phyloP scores from a whole-genome alignment of 2,329 filamentous ascomycete genomes.

The Fusarium pseudonygamai region DNA sequence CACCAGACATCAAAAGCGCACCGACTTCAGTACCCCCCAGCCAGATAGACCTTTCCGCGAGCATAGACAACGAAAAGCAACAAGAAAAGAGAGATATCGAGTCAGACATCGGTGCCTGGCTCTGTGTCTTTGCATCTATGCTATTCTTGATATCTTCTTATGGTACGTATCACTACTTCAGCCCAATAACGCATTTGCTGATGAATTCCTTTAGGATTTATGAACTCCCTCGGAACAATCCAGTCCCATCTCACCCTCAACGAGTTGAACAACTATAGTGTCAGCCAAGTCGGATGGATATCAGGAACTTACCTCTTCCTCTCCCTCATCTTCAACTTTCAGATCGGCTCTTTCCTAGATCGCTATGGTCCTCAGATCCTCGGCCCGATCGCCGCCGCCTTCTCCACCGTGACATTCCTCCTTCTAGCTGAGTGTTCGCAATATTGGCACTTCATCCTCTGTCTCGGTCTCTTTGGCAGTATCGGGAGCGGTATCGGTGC shows the following conservation, averaged over 20 bases:
- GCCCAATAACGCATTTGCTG: fast-evolving
- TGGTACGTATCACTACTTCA: neutral
- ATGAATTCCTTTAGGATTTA: slow-evolving; percentile 49
- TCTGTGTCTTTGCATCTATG: slow-evolving; percentile 28
- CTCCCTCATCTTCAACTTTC: slow-evolving; percentile 55
- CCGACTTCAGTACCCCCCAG: neutral
- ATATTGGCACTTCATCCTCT: slow-evolving; percentile 61
- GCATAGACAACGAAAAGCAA: slow-evolving; percentile 5
- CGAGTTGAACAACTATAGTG: slow-evolving; percentile 52
- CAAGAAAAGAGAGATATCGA: slow-evolving; percentile 5
- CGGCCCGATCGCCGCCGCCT: slow-evolving; percentile 47
- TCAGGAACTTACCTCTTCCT: slow-evolving; percentile 56
- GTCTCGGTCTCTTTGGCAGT: slow-evolving; percentile 54
- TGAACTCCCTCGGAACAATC: slow-evolving; percentile 56
- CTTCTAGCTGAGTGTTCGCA: slow-evolving; percentile 55
- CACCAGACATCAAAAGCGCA: slow-evolving; percentile 1
- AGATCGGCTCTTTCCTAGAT: slow-evolving; percentile 58
- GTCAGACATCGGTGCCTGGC: slow-evolving; percentile 19
- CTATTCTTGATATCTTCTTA: slow-evolving; percentile 33
- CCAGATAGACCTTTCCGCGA: neutral
- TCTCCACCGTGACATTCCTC: slow-evolving; percentile 52
- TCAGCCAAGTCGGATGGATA: slow-evolving; percentile 59
- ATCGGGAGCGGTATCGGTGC: slow-evolving; percentile 51
- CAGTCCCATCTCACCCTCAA: slow-evolving; percentile 56
- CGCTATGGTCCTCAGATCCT: slow-evolving; percentile 55